A percentile compares a stretch with the other conserved stretches of the same genome.
These are phyloP conservation scores for Psilocybe tampanensis DNA, from an alignment of 768 basidiomycete genomes.

Conservation along the genomic window DNA sequence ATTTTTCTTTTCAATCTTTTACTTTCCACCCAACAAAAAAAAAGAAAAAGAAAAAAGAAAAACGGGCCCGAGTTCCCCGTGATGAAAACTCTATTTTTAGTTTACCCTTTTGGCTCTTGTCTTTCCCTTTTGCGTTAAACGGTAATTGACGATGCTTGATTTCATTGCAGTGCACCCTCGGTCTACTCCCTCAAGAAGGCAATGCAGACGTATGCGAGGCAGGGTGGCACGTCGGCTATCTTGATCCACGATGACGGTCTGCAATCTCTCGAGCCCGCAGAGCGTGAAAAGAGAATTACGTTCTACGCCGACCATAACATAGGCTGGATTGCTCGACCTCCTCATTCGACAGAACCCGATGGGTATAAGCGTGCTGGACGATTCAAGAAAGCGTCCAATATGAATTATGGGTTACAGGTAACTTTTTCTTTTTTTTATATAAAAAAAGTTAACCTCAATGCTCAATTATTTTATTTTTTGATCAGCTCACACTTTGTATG, in stretches of 20 bases:
- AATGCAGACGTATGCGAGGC: constrained; percentile 91
- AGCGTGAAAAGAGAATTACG: constrained; percentile 63
- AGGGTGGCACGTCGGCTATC: constrained; percentile 81
- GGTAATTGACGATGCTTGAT: constrained; percentile 11
- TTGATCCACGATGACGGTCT: constrained; percentile 86
- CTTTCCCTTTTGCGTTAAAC: constrained; percentile 11
- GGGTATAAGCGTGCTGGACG: constrained; percentile 83
- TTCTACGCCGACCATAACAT: constrained; percentile 82
- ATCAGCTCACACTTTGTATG: constrained; percentile 63
- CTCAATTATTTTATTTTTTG: neutral
- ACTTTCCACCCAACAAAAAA: neutral
- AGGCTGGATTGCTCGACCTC: constrained; percentile 83
- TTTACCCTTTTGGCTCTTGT: constrained; percentile 3
- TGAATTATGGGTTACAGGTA: constrained; percentile 74
- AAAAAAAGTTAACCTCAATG: neutral
- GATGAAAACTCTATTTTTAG: neutral
- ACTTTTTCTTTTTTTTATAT: neutral
- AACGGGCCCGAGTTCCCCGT: neutral
- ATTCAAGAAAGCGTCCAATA: constrained; percentile 91
- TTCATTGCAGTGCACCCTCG: constrained; percentile 58
- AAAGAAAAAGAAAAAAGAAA: neutral
- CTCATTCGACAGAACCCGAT: constrained; percentile 59
- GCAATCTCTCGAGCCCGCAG: constrained; percentile 63
- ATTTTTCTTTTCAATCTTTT: constrained; percentile 12
- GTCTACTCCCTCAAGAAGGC: constrained; percentile 81